Evolutionary conservation across 139 green algal genomes (phyloP).

Genomic region (Raphidocelis subcapitata): DNA sequence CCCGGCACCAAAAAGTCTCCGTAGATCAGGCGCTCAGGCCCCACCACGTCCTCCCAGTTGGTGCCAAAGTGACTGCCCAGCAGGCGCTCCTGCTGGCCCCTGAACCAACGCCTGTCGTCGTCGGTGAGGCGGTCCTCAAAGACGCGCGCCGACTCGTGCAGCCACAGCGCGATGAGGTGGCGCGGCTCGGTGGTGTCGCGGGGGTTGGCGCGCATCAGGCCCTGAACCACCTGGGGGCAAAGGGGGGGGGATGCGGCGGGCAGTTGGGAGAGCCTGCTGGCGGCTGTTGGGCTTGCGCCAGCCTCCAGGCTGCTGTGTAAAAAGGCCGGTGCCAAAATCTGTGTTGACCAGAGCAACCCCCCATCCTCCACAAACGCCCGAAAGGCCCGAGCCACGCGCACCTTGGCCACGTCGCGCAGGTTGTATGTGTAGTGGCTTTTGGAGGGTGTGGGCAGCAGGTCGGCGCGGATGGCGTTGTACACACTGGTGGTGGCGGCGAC

Average conservation of each 20-base stretch:
- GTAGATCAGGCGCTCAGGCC: slow-evolving; percentile 60
- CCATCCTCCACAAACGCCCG: too few relatives aligned
- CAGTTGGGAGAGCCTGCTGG: too few relatives aligned
- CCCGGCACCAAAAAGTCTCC: slow-evolving; percentile 44
- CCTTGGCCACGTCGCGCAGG: slow-evolving; percentile 88
- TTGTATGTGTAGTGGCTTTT: slow-evolving; percentile 98
- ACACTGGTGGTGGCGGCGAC: slow-evolving; percentile 80
- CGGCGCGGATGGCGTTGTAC: slow-evolving; percentile 67
- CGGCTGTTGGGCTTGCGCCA: too few relatives aligned
- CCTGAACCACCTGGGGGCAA: slow-evolving; percentile 53
- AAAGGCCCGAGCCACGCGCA: too few relatives aligned
- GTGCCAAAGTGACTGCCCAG: slow-evolving; percentile 24
- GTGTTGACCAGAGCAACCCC: too few relatives aligned
- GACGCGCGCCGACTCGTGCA: slow-evolving; percentile 86
- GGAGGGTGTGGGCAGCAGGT: slow-evolving; percentile 89
- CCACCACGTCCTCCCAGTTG: slow-evolving; percentile 46
- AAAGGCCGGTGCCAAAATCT: too few relatives aligned
- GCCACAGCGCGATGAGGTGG: slow-evolving; percentile 72
- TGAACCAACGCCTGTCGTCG: slow-evolving; percentile 76
- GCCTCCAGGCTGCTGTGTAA: too few relatives aligned
- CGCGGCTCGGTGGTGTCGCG: slow-evolving; percentile 21
- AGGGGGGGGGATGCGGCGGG: background rate
- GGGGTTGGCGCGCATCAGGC: slow-evolving; percentile 66
- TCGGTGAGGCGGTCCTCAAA: slow-evolving; percentile 76
- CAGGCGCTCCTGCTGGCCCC: slow-evolving; percentile 17